These are phyloP conservation scores for Juglanconis oblonga DNA, from an alignment of 2,329 filamentous ascomycete genomes.

Conservation along the genomic window DNA sequence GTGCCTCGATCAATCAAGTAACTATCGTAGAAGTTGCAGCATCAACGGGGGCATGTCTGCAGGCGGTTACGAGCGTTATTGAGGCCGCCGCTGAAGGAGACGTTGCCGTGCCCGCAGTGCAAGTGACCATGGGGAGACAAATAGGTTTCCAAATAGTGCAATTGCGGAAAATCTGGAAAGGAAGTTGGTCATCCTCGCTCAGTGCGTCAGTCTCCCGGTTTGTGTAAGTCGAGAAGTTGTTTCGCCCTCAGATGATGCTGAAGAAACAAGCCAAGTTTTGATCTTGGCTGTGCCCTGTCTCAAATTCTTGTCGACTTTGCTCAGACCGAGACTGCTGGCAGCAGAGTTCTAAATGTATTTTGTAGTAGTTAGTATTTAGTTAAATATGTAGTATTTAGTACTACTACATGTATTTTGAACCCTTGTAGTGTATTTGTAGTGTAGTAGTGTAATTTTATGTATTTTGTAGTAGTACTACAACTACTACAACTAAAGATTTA, in stretches of 20 bases:
- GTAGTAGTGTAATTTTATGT: too few species aligned
- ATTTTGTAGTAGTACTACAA: too few species aligned
- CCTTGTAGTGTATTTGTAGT: too few species aligned
- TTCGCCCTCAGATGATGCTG: not conserved
- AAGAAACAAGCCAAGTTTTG: not conserved
- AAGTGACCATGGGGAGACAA: constrained; percentile 13
- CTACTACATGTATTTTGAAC: too few species aligned
- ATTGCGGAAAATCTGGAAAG: not conserved
- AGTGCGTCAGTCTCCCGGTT: not conserved
- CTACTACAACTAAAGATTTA: too few species aligned
- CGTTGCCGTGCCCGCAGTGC: constrained; percentile 4
- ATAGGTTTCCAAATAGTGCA: constrained; percentile 13
- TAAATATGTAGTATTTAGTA: too few species aligned
- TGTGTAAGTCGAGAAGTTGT: not conserved
- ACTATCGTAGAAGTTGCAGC: too few species aligned
- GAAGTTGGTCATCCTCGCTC: not conserved
- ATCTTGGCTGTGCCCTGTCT: not conserved
- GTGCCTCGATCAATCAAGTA: too few species aligned
- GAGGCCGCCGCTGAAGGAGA: constrained; percentile 11
- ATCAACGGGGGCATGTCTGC: constrained; percentile 10
- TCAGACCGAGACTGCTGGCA: not conserved
- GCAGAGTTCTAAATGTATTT: too few species aligned
- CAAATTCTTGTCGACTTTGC: not conserved
- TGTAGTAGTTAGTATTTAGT: too few species aligned
- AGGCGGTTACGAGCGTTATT: constrained; percentile 14